Base-by-base conservation (phyloP, 352 stramenopile species). In the Globisporangium okanoganense region DNA sequence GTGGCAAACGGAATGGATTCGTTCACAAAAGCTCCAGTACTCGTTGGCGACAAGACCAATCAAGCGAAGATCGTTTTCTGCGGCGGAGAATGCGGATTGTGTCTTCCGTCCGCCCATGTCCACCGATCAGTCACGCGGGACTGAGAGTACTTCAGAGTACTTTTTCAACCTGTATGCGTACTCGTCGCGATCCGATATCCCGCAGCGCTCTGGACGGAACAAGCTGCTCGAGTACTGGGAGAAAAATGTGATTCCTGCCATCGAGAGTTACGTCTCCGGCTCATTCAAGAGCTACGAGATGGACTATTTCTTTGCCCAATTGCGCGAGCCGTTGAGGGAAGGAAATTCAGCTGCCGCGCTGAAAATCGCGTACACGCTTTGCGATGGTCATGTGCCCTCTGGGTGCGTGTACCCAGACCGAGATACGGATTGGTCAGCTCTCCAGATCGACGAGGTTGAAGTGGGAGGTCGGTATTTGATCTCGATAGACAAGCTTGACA, bases 201-300 rank as follows among this genome's bases (percentile, higher is more conserved):
- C 83, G 0, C 76, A 87, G 47, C 79, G 88, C 44, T 88, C 82
- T 0, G 79, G 81, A 0, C 67, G 84, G 59, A 93, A 93, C 69
- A 93, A 93, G 57, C 67, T 93, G 52, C 61, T 93, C 36, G 84
- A 93, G 56, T 90, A 89, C 36, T 93, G 84, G 84, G 84, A 93
- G 57, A 89, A 89, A 57, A 86, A 93, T 51, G 84, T 93, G 31
- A 93, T 93, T 55, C 84, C 84, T 33, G 82, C 84, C 22, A 91
- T 93, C 51, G 79, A 93, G 56, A 84, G 78, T 25, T 93, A 93
- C 43, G 84, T 93, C 9, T 73, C 80, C 2, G 84, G 84, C 0
- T 93, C 84, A 14, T 93, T 93, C 60, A 93, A 93, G 64, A 89
- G 75, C 44, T 93, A 93, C 57, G 84, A 93, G 58, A 93, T 93